phyloP scores from a whole-genome alignment of 2,329 filamentous ascomycete species.

The Bipolaris zeicola region DNA sequence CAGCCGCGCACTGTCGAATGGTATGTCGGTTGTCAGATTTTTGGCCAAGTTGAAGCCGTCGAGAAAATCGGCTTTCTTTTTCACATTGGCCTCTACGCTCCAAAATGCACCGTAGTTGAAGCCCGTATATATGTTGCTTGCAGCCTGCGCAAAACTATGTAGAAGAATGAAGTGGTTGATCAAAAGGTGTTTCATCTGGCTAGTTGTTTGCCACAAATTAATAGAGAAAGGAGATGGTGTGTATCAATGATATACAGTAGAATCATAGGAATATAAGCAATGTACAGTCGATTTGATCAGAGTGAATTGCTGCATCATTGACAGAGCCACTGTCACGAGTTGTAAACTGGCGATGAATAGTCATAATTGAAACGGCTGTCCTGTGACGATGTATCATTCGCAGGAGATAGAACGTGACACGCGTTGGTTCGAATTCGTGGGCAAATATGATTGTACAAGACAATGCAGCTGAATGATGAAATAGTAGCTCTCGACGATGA shows the following conservation, averaged over 20 bases:
- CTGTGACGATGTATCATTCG: not conserved
- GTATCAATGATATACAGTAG: not conserved
- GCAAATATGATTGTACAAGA: not conserved
- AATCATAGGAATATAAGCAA: no score
- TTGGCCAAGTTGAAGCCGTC: slow-evolving; percentile 30
- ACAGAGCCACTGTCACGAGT: not conserved
- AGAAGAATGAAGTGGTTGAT: not conserved
- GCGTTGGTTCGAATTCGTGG: not conserved
- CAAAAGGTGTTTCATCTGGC: slow-evolving; percentile 11
- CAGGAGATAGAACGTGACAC: no score
- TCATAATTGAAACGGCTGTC: not conserved
- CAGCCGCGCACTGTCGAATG: slow-evolving; percentile 70
- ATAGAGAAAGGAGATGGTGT: not conserved
- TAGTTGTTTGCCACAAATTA: not conserved
- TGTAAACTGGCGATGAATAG: not conserved
- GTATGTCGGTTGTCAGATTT: slow-evolving; percentile 49
- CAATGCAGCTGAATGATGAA: not conserved
- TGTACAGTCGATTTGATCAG: not conserved
- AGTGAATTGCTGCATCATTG: not conserved
- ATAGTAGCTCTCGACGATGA: not conserved
- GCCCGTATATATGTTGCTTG: slow-evolving; percentile 30
- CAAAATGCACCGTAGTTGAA: slow-evolving; percentile 41
- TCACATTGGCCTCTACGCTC: slow-evolving; percentile 18
- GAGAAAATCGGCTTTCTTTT: slow-evolving; percentile 31
- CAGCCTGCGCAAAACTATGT: slow-evolving; percentile 14